Percentiles rank a stretch among this genome's conserved stretches.
These are phyloP conservation scores for Cercospora sesami DNA, from an alignment of 2,329 filamentous ascomycete species.

Conservation along the genomic window DNA sequence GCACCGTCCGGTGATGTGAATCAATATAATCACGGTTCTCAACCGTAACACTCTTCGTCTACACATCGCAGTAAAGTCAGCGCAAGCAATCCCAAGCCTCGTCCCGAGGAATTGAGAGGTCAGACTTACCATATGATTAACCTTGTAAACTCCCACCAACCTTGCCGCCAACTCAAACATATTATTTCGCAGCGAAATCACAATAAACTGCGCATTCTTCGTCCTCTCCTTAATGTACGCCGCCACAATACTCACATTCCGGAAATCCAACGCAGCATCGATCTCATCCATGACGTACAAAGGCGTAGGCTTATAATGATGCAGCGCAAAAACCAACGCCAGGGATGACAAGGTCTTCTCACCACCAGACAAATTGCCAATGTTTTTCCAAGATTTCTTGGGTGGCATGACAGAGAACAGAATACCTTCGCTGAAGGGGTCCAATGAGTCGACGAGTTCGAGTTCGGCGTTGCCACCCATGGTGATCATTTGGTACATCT, in stretches of 20 bases:
- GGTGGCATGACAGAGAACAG: slow-evolving; percentile 98
- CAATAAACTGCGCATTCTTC: slow-evolving; percentile 98
- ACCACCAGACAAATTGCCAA: slow-evolving; percentile 89
- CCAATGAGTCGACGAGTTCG: slow-evolving; percentile 91
- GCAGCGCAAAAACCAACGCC: slow-evolving; percentile 94
- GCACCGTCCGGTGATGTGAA: slow-evolving; percentile 21
- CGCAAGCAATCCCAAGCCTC: not conserved
- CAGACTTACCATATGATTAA: slow-evolving; percentile 80
- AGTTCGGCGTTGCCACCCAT: slow-evolving; percentile 99
- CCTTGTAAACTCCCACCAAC: slow-evolving; percentile 97
- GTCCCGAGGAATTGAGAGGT: not conserved
- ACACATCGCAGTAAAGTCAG: slow-evolving; percentile 1
- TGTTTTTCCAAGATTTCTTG: slow-evolving; percentile 99
- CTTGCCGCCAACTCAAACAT: slow-evolving; percentile 99
- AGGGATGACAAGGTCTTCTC: slow-evolving; percentile 95
- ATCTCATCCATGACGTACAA: slow-evolving; percentile 99
- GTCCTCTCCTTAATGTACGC: slow-evolving; percentile 99
- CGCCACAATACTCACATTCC: slow-evolving; percentile 96
- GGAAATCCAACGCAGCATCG: slow-evolving; percentile 94
- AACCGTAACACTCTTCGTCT: slow-evolving; percentile 56
- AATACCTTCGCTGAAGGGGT: slow-evolving; percentile 96
- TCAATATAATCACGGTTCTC: slow-evolving; percentile 53
- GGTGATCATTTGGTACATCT: slow-evolving; percentile 99
- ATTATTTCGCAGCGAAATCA: slow-evolving; percentile 96
- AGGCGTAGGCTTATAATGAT: slow-evolving; percentile 97